A percentile compares a stretch with the other conserved stretches of the same genome.
These are phyloP conservation scores for Lobosporangium transversale DNA, from an alignment of 192 early-diverging fungal genomes.

Conservation along the genomic window DNA sequence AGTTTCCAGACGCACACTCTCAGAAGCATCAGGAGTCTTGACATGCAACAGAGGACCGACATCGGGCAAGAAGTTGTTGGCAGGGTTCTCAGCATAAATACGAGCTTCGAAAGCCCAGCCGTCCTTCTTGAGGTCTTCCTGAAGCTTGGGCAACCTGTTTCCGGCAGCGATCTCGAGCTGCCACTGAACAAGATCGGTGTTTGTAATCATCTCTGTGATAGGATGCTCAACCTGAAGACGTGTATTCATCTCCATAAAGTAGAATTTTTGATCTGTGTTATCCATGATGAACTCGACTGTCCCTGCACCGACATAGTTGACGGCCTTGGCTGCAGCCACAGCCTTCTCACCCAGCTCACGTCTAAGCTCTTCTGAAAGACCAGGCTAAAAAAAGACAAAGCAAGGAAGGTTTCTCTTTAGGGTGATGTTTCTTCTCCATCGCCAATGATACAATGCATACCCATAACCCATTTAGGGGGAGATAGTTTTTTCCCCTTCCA, in stretches of 20 bases:
- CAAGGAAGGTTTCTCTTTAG: neutral
- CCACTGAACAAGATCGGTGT: conserved; percentile 94
- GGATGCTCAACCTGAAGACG: conserved; percentile 97
- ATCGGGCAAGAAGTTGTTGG: conserved; percentile 89
- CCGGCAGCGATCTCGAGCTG: conserved; percentile 95
- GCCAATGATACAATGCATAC: too few species aligned
- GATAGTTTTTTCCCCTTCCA: too few species aligned
- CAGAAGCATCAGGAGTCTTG: conserved; percentile 69
- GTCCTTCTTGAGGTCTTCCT: conserved; percentile 74
- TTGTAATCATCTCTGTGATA: conserved; percentile 95
- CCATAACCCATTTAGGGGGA: too few species aligned
- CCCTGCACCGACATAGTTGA: conserved; percentile 93
- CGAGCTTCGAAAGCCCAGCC: conserved; percentile 98
- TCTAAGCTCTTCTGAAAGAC: conserved; percentile 77
- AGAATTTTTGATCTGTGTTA: conserved; percentile 85
- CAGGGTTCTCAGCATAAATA: conserved; percentile 97
- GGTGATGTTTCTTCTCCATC: too few species aligned
- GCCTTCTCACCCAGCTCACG: conserved; percentile 84
- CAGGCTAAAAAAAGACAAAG: conserved; percentile 57
- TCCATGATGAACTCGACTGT: conserved; percentile 98
- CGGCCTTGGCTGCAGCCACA: conserved; percentile 92
- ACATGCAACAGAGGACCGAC: conserved; percentile 89
- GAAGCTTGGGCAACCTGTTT: conserved; percentile 79
- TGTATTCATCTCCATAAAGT: conserved; percentile 99
- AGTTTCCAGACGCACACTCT: conserved; percentile 87